Evolutionary conservation across 2,329 filamentous ascomycete species (phyloP).

Genomic region (Hypomyces rosellus): DNA sequence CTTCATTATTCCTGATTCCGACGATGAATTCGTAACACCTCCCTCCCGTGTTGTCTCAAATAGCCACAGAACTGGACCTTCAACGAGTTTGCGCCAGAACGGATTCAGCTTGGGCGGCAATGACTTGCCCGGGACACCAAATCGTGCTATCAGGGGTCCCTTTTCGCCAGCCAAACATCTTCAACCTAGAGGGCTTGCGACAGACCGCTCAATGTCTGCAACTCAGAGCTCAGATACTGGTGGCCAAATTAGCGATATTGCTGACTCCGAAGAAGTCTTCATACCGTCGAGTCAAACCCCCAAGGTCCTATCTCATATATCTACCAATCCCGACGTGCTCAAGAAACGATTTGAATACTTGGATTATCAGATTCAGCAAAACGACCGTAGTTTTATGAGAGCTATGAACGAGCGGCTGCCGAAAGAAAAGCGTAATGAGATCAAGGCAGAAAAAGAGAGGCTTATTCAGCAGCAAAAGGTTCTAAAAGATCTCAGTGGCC

Average conservation of each 20-base stretch:
- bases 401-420: slow-evolving; percentile 42
- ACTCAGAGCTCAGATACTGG: slow-evolving; percentile 6
- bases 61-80: slow-evolving; percentile 3
- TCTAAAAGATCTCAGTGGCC: slow-evolving; percentile 34
- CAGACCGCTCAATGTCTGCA: background rate
- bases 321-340: slow-evolving; percentile 25
- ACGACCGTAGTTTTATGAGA: slow-evolving; percentile 41
- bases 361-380: slow-evolving; percentile 38
- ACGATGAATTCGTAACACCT: slow-evolving; percentile 45
- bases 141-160: background rate
- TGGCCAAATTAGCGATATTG: background rate
- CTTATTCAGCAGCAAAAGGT: slow-evolving; percentile 41
- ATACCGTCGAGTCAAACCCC: slow-evolving; percentile 20
- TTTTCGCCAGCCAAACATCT: background rate
- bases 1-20: slow-evolving; percentile 48
- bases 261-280: background rate
- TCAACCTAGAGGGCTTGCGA: background rate
- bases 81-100: slow-evolving; percentile 5
- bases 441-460: slow-evolving; percentile 45
- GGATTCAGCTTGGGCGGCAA: slow-evolving; percentile 9
- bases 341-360: slow-evolving; percentile 31
- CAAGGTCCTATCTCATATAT: slow-evolving; percentile 24
- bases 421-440: slow-evolving; percentile 37
- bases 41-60: slow-evolving; percentile 19
- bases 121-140: slow-evolving; percentile 2